Evolutionary conservation across 2,329 filamentous ascomycete genomes (phyloP).

Genomic region (Sphaceloma murrayae): DNA sequence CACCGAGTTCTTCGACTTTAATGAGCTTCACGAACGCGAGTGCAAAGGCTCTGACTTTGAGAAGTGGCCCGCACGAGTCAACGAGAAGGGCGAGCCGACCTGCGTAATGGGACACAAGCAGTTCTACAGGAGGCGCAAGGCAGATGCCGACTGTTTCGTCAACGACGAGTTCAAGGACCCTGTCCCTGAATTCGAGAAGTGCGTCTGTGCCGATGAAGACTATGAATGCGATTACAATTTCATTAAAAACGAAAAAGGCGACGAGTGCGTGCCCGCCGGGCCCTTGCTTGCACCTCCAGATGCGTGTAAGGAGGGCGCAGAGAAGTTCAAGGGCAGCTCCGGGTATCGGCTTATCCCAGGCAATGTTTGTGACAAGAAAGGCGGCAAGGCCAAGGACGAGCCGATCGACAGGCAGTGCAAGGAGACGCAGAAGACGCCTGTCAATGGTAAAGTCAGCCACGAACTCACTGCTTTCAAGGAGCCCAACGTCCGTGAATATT

Average conservation of each 20-base stretch:
- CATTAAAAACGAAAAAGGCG: conserved; percentile 50
- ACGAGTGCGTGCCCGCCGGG: conserved; percentile 57
- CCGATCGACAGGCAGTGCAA: conserved; percentile 64
- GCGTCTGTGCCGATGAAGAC: conserved; percentile 72
- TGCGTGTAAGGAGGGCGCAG: conserved; percentile 60
- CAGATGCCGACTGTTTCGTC: conserved; percentile 80
- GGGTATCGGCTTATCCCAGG: conserved; percentile 84
- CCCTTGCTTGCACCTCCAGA: conserved; percentile 58
- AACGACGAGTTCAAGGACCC: conserved; percentile 76
- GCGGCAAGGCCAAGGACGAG: conserved; percentile 36
- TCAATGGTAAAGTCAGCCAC: conserved; percentile 56
- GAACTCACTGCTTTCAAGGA: conserved; percentile 55
- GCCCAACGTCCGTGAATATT: conserved; percentile 46
- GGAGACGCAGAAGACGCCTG: conserved; percentile 46
- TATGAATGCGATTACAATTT: conserved; percentile 98
- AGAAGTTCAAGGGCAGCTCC: conserved; percentile 73
- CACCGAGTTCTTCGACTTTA: conserved; percentile 71
- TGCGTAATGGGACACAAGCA: conserved; percentile 97
- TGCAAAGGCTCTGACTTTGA: conserved; percentile 74
- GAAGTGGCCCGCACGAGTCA: conserved; percentile 74
- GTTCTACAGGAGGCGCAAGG: conserved; percentile 74
- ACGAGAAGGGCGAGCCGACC: conserved; percentile 68
- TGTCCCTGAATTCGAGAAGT: conserved; percentile 58
- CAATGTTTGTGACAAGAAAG: conserved; percentile 37
- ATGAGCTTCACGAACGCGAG: conserved; percentile 65